Conservation (phyloP, 2,329 filamentous ascomycete species). For the Talaromyces funiculosus region DNA sequence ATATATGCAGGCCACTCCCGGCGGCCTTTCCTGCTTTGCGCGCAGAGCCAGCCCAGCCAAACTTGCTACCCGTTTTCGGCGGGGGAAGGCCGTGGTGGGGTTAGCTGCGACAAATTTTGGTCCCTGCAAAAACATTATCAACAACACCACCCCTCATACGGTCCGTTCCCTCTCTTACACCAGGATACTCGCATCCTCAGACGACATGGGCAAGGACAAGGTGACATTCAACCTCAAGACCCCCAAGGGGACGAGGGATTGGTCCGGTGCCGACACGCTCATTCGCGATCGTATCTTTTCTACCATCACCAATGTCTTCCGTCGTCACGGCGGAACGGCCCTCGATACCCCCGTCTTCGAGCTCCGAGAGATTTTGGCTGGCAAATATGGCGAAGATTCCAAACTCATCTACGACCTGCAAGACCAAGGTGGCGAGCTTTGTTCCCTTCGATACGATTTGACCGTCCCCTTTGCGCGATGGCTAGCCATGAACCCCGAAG, state of each 20-base stretch:
- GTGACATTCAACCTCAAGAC: conserved; percentile 66
- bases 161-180: too few relatives aligned
- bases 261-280: conserved; percentile 71
- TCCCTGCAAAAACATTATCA: conserved; percentile 5
- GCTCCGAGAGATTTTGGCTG: conserved; percentile 75
- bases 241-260: conserved; percentile 87
- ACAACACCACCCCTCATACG: conserved; percentile 9
- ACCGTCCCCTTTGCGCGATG: conserved; percentile 88
- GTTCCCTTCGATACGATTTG: conserved; percentile 78
- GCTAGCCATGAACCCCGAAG: conserved; percentile 81
- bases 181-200: too few relatives aligned
- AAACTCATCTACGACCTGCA: conserved; percentile 88
- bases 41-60: conserved; percentile 26
- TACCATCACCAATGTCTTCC: conserved; percentile 72
- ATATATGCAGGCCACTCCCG: conserved; percentile 26
- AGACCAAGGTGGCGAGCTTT: conserved; percentile 81
- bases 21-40: conserved; percentile 22
- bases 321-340: conserved; percentile 72
- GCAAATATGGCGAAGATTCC: conserved; percentile 88
- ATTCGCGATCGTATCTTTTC: conserved; percentile 75
- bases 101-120: conserved; percentile 11
- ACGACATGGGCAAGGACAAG: conserved; percentile 13
- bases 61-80: conserved; percentile 16
- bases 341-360: conserved; percentile 83
- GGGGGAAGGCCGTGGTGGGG: conserved; percentile 16